Evolutionary conservation across 352 stramenopile genomes (phyloP).

Genomic region (Pythium grandisporangium): DNA sequence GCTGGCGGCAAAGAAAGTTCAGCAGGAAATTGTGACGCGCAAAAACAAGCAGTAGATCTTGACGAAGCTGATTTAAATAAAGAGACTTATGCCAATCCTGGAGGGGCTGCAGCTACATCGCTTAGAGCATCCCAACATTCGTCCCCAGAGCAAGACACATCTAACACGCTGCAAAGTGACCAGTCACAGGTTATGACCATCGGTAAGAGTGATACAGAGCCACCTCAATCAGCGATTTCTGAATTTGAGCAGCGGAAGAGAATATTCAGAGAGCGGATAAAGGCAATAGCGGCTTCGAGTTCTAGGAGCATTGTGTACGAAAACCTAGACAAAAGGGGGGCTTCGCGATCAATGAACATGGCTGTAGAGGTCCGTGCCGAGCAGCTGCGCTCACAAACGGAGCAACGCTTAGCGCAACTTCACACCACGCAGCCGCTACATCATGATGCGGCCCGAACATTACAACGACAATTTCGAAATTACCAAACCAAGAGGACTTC

Average conservation of each 20-base stretch:
- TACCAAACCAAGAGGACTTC: constrained; percentile 1
- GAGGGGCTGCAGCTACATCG: too few relatives aligned
- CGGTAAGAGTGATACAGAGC: too few relatives aligned
- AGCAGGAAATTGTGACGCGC: too few relatives aligned
- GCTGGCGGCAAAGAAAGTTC: too few relatives aligned
- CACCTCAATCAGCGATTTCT: constrained; percentile 5
- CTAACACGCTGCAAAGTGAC: neutral
- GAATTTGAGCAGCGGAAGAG: constrained; percentile 71
- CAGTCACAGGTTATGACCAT: too few relatives aligned
- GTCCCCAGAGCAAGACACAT: neutral
- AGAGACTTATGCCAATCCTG: too few relatives aligned
- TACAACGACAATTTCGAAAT: constrained; percentile 12
- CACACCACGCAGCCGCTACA: constrained; percentile 23
- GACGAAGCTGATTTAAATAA: constrained; percentile 28
- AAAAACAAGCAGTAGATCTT: too few relatives aligned
- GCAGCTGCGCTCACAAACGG: neutral
- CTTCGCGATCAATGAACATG: constrained; percentile 23
- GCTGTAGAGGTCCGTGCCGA: constrained; percentile 9
- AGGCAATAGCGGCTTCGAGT: constrained; percentile 49
- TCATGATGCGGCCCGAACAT: constrained; percentile 21
- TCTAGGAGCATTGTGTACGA: constrained; percentile 72
- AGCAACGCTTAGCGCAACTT: constrained; percentile 18
- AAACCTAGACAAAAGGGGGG: constrained; percentile 43
- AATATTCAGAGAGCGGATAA: constrained; percentile 67
- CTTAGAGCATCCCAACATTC: too few relatives aligned